Evolutionary conservation across 2,329 filamentous ascomycete genomes (phyloP).

Genomic region (Colletotrichum zoysiae): DNA sequence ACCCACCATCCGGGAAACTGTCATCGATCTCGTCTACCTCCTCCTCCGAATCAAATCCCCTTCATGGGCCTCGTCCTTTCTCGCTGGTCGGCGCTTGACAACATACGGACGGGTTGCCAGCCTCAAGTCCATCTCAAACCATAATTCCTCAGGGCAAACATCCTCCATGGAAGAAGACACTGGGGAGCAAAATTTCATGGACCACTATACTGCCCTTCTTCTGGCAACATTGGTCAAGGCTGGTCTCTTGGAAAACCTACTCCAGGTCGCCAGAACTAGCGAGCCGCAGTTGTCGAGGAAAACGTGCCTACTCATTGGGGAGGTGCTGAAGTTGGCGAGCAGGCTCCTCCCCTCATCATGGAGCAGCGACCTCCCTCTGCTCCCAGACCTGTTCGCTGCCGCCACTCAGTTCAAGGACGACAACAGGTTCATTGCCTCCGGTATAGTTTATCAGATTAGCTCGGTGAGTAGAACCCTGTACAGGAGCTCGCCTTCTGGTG

Average conservation of each 20-base stretch:
- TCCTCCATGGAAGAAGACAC: constrained; percentile 72
- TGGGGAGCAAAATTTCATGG: constrained; percentile 85
- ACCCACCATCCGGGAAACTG: constrained; percentile 74
- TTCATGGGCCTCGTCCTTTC: constrained; percentile 94
- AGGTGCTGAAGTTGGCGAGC: constrained; percentile 90
- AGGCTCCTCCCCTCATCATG: constrained; percentile 84
- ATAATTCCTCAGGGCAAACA: constrained; percentile 49
- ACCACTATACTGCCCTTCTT: constrained; percentile 92
- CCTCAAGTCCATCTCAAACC: constrained; percentile 72
- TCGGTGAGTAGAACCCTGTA: constrained; percentile 95
- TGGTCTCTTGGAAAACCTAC: constrained; percentile 74
- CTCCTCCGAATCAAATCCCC: constrained; percentile 90
- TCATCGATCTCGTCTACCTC: constrained; percentile 87
- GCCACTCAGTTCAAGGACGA: constrained; percentile 80
- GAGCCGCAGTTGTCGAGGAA: constrained; percentile 83
- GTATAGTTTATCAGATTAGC: constrained; percentile 97
- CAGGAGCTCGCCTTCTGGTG: constrained; percentile 70
- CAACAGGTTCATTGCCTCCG: constrained; percentile 82
- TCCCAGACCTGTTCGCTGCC: constrained; percentile 85
- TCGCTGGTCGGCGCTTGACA: constrained; percentile 91
- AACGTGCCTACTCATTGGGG: constrained; percentile 89
- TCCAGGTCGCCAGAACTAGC: constrained; percentile 76
- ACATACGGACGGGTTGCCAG: constrained; percentile 96
- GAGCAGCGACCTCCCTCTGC: constrained; percentile 86
- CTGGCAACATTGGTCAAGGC: constrained; percentile 87